These are phyloP conservation scores for Cylindrotheca fusiformis DNA, from an alignment of 108 stramenopile genomes.

Conservation along the genomic window DNA sequence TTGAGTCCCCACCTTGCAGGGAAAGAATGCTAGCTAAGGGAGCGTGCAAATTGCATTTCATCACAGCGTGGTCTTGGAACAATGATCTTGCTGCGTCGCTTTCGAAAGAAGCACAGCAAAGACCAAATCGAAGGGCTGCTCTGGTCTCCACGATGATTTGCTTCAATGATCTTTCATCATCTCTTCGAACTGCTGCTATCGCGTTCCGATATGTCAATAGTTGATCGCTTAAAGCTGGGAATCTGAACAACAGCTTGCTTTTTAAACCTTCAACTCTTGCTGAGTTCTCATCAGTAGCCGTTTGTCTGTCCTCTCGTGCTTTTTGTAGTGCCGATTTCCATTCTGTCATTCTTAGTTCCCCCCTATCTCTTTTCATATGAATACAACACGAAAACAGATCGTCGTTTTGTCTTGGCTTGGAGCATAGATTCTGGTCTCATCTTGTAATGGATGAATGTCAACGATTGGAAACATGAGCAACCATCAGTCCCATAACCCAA, in stretches of 20 bases:
- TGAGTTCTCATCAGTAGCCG: too few species aligned
- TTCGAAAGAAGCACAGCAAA: slow-evolving; percentile 27
- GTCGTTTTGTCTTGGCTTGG: too few species aligned
- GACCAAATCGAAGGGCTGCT: slow-evolving; percentile 39
- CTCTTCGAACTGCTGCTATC: background rate
- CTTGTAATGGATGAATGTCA: too few species aligned
- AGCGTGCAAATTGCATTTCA: slow-evolving; percentile 11
- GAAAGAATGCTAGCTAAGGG: slow-evolving; percentile 20
- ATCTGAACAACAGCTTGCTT: too few species aligned
- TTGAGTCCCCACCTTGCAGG: slow-evolving; percentile 28
- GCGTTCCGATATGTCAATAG: slow-evolving; percentile 6
- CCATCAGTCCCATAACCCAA: too few species aligned
- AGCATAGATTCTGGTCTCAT: too few species aligned
- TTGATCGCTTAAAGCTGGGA: slow-evolving; percentile 3
- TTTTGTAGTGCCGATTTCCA: background rate
- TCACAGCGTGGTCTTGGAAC: slow-evolving; percentile 21
- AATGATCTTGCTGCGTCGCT: slow-evolving; percentile 12
- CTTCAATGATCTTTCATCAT: slow-evolving; percentile 3
- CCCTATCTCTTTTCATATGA: too few species aligned
- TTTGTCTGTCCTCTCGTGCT: too few species aligned
- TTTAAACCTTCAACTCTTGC: too few species aligned
- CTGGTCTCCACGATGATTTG: slow-evolving; percentile 29
- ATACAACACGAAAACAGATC: too few species aligned
- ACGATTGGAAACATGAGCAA: too few species aligned
- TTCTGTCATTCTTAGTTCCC: too few species aligned